Percentiles rank a stretch among this genome's conserved stretches.
Conservation (phyloP, 148 eudicot species). For the Talinum fruticosum region DNA sequence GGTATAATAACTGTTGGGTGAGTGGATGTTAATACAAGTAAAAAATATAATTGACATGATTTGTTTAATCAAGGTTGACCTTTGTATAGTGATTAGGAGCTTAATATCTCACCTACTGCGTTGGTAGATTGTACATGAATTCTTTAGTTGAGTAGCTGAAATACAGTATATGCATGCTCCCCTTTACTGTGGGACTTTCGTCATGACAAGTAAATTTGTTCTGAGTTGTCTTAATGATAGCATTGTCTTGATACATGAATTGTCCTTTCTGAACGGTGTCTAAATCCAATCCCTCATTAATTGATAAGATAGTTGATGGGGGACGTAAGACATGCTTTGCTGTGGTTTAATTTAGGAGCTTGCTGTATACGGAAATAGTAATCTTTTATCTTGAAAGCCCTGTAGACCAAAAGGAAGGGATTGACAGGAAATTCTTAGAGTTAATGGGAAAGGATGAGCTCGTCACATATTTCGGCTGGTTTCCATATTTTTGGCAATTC, state of each 20-base stretch:
- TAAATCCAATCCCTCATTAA: background rate
- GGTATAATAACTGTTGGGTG: too few relatives aligned
- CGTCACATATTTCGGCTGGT: background rate
- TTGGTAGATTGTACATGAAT: background rate
- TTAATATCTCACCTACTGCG: background rate
- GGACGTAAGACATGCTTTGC: slow-evolving; percentile 17
- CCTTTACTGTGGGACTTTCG: background rate
- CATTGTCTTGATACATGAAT: slow-evolving; percentile 18
- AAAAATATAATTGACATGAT: background rate
- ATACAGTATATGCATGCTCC: background rate
- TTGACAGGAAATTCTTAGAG: background rate
- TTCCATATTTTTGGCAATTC: slow-evolving; percentile 9
- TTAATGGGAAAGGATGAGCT: slow-evolving; percentile 7
- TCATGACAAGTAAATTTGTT: background rate
- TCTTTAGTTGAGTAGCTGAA: background rate
- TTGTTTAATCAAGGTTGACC: slow-evolving; percentile 15
- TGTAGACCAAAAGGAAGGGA: slow-evolving; percentile 7
- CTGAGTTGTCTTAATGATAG: background rate
- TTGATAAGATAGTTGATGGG: slow-evolving; percentile 9
- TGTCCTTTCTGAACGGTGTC: slow-evolving; percentile 4
- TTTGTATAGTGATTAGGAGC: background rate
- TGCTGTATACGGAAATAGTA: slow-evolving; percentile 10
- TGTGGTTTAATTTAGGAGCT: slow-evolving; percentile 9
- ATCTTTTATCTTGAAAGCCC: slow-evolving; percentile 11
- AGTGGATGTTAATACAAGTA: too few relatives aligned